phyloP scores from a whole-genome alignment of 2,329 filamentous ascomycete species.

The Hypoxylon sp. region DNA sequence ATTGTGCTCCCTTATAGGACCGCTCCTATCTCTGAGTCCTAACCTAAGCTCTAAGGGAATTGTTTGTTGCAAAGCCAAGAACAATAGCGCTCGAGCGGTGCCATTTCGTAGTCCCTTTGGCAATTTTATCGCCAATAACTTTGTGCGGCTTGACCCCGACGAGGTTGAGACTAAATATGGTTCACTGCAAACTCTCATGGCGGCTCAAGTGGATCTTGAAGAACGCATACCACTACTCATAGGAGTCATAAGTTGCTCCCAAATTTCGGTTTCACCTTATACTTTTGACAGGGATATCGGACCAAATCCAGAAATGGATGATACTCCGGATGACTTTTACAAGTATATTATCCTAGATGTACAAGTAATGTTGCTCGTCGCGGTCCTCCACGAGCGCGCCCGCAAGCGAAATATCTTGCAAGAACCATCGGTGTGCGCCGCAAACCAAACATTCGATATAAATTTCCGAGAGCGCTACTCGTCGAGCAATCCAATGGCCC shows the following conservation, averaged over 20 bases:
- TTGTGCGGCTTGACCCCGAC: not conserved
- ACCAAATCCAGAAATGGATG: no score
- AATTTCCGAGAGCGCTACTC: not conserved
- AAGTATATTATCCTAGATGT: not conserved
- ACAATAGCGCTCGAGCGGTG: not conserved
- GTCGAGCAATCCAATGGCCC: not conserved
- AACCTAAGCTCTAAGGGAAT: not conserved
- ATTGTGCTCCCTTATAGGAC: not conserved
- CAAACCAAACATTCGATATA: not conserved
- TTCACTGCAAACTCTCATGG: not conserved
- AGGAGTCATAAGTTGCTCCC: not conserved
- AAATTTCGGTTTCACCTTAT: not conserved
- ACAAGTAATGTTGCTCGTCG: not conserved
- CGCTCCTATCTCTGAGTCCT: not conserved
- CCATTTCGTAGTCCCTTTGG: not conserved
- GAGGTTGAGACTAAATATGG: not conserved
- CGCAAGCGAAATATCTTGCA: not conserved
- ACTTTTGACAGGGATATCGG: no score
- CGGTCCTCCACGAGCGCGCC: not conserved
- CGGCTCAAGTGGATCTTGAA: not conserved
- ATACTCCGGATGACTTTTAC: no score
- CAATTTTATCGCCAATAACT: not conserved
- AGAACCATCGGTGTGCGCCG: not conserved
- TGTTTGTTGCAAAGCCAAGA: not conserved
- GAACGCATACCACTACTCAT: slow-evolving; percentile 11